A percentile compares a stretch with the other conserved stretches of the same genome.
phyloP scores from a whole-genome alignment of 2,329 filamentous ascomycete genomes.

The Stagonosporopsis cucurbitacearum region DNA sequence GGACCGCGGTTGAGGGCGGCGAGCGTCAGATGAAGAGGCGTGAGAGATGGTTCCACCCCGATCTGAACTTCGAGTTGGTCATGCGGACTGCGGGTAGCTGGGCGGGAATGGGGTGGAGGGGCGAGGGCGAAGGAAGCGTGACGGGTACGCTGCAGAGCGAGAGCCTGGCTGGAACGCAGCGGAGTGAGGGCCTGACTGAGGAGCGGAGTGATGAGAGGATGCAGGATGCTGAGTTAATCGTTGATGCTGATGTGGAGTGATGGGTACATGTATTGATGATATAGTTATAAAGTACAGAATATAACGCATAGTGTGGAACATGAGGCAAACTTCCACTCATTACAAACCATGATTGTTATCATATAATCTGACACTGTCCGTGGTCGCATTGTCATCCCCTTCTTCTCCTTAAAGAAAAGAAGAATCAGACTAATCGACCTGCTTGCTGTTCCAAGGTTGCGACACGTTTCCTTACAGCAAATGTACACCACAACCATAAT shows the following conservation, averaged over 20 bases:
- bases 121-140: conserved; percentile 5
- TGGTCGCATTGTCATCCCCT: no score
- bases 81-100: conserved; percentile 65
- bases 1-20: conserved; percentile 79
- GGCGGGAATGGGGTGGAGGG: conserved; percentile 44
- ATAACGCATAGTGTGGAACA: neutral
- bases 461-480: no score
- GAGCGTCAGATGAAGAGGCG: conserved; percentile 69
- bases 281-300: neutral
- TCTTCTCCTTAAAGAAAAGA: no score
- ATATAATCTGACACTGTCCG: no score
- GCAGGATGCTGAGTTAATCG: neutral
- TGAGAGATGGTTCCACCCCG: conserved; percentile 73
- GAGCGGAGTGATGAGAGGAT: neutral
- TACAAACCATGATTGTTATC: neutral
- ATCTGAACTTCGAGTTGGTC: conserved; percentile 66
- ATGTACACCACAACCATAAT: no score
- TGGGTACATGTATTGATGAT: neutral
- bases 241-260: neutral
- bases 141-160: conserved; percentile 18
- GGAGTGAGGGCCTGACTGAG: neutral
- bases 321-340: neutral
- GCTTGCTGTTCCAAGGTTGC: no score
- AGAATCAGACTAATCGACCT: no score
- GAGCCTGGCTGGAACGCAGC: conserved; percentile 2